Evolutionary conservation across 192 early-diverging fungal species (phyloP).

Genomic region (Backusella sp.): DNA sequence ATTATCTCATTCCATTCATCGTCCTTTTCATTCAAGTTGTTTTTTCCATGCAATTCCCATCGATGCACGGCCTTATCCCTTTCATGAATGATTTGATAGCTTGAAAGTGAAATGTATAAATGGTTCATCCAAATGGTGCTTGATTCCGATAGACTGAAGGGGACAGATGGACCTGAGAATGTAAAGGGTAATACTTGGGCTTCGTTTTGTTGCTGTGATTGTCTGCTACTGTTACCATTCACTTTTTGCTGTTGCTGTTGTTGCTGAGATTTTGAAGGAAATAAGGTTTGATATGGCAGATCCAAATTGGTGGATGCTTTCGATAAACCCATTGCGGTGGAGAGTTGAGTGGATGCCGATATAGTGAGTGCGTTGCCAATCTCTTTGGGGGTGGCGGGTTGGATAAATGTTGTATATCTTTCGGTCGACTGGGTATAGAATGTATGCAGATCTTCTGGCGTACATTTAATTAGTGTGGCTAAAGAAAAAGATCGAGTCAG

Average conservation of each 20-base stretch:
- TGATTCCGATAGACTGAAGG: conserved; percentile 49
- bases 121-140: conserved; percentile 47
- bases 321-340: conserved; percentile 21
- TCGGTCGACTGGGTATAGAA: conserved; percentile 47
- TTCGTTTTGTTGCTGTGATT: conserved; percentile 3
- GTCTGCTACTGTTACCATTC: background rate
- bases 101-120: conserved; percentile 45
- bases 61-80: conserved; percentile 31
- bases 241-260: background rate
- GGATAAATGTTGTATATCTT: conserved; percentile 17
- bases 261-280: conserved; percentile 22
- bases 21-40: background rate
- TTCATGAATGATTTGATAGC: conserved; percentile 47
- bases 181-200: conserved; percentile 51
- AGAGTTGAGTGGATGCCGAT: conserved; percentile 1
- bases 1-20: background rate
- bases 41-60: conserved; percentile 3
- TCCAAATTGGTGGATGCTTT: conserved; percentile 5
- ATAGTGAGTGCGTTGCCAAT: conserved; percentile 14
- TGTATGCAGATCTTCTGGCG: conserved; percentile 60
- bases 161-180: conserved; percentile 36
- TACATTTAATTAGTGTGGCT: conserved; percentile 45
- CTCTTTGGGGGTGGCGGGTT: background rate
- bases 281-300: conserved; percentile 23
- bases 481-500: background rate